Evolutionary conservation across 331 rosid species (phyloP).

Genomic region (Stylosanthes scabra): DNA sequence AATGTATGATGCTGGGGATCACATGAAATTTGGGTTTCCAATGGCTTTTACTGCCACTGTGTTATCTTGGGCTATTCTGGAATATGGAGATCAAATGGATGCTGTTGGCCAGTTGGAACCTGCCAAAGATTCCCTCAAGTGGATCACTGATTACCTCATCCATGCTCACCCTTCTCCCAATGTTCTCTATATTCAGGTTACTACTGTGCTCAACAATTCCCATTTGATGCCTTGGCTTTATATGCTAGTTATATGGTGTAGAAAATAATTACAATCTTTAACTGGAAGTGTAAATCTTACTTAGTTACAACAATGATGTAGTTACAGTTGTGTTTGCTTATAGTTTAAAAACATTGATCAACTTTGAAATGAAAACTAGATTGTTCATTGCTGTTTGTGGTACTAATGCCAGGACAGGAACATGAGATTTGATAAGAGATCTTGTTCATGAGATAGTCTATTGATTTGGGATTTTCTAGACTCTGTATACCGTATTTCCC

Average conservation of each 20-base stretch:
- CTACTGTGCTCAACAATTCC: slow-evolving; percentile 7
- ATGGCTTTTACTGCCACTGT: slow-evolving; percentile 94
- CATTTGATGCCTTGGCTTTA: slow-evolving; percentile 5
- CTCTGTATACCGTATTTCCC: neutral
- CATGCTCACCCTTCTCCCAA: slow-evolving; percentile 77
- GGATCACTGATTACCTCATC: slow-evolving; percentile 95
- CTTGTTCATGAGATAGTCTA: neutral
- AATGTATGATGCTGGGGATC: slow-evolving; percentile 97
- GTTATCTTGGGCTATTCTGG: slow-evolving; percentile 92
- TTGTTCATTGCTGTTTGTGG: slow-evolving; percentile 26
- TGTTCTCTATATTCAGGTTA: slow-evolving; percentile 93
- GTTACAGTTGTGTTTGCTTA: neutral
- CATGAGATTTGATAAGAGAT: slow-evolving; percentile 34
- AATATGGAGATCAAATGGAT: slow-evolving; percentile 94
- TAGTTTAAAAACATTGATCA: slow-evolving; percentile 15
- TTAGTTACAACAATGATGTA: neutral
- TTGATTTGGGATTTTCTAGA: slow-evolving; percentile 3
- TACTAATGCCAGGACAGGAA: slow-evolving; percentile 8
- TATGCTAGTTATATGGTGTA: slow-evolving; percentile 25
- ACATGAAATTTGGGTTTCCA: slow-evolving; percentile 93
- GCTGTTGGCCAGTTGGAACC: slow-evolving; percentile 71
- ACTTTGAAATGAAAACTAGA: slow-evolving; percentile 27
- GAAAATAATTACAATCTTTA: slow-evolving; percentile 3
- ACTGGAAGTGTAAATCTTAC: neutral
- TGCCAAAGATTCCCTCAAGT: slow-evolving; percentile 74